These are phyloP conservation scores for Dittrichia graveolens DNA, from an alignment of 129 eudicot species.

Conservation along the genomic window DNA sequence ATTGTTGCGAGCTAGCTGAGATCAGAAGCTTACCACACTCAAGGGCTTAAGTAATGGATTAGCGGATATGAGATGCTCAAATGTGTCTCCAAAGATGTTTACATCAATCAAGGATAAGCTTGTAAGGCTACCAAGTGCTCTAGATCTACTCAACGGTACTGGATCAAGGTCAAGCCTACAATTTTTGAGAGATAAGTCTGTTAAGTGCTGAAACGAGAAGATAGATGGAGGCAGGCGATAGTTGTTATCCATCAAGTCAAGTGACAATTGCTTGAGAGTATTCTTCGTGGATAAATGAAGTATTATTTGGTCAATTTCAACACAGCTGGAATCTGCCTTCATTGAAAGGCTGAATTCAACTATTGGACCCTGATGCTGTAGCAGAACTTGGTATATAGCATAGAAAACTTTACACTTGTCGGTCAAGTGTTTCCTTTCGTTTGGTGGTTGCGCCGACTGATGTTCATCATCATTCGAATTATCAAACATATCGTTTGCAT, in stretches of 20 bases:
- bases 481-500: background rate
- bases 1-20: background rate
- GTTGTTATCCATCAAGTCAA: background rate
- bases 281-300: background rate
- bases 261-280: background rate
- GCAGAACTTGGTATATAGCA: background rate
- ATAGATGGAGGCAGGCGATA: background rate
- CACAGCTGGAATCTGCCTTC: background rate
- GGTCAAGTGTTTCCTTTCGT: background rate
- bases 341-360: background rate
- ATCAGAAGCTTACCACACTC: background rate
- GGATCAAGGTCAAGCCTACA: background rate
- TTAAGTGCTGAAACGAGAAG: background rate
- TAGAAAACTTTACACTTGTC: background rate
- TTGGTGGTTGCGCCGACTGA: background rate
- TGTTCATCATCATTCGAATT: background rate
- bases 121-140: background rate
- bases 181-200: background rate
- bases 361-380: conserved; percentile 6
- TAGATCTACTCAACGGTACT: background rate
- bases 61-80: background rate
- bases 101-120: background rate
- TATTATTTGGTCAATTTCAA: background rate
- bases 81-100: background rate
- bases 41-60: background rate